These are phyloP conservation scores for Jasminum sambac DNA, from an alignment of 257 asterid species.

Conservation along the genomic window DNA sequence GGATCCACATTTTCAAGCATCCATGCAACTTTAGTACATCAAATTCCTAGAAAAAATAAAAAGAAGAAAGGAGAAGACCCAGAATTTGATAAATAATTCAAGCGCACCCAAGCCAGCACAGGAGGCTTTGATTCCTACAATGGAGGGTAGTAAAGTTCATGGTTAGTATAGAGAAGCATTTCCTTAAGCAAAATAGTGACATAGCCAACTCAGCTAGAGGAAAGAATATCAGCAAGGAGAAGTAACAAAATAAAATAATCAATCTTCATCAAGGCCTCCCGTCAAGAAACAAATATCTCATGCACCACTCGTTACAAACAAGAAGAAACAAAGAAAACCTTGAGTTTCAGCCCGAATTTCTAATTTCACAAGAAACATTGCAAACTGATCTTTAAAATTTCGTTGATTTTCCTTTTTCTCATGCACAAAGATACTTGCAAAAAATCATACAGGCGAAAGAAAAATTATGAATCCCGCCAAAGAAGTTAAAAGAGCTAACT, in stretches of 20 bases:
- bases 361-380: constrained; percentile 2
- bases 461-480: background rate
- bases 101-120: background rate
- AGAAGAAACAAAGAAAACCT: background rate
- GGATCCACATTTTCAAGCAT: constrained; percentile 46
- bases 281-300: background rate
- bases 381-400: background rate
- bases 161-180: background rate
- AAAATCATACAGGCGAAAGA: background rate
- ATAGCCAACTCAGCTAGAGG: background rate
- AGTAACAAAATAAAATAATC: background rate
- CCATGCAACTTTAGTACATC: constrained; percentile 33
- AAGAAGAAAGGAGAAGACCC: background rate
- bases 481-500: constrained; percentile 2
- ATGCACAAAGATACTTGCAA: background rate
- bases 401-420: background rate
- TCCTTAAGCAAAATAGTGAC: background rate
- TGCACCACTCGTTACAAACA: background rate
- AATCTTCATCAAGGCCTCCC: background rate
- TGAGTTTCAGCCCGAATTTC: background rate
- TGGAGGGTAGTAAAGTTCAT: background rate
- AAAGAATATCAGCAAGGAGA: background rate
- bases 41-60: constrained; percentile 20
- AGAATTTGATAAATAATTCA: background rate
- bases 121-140: background rate